Percentiles rank a stretch among this genome's conserved stretches.
These are phyloP conservation scores for Nematodospora anomalae DNA, from an alignment of 1,139 yeast genomes.

Conservation along the genomic window DNA sequence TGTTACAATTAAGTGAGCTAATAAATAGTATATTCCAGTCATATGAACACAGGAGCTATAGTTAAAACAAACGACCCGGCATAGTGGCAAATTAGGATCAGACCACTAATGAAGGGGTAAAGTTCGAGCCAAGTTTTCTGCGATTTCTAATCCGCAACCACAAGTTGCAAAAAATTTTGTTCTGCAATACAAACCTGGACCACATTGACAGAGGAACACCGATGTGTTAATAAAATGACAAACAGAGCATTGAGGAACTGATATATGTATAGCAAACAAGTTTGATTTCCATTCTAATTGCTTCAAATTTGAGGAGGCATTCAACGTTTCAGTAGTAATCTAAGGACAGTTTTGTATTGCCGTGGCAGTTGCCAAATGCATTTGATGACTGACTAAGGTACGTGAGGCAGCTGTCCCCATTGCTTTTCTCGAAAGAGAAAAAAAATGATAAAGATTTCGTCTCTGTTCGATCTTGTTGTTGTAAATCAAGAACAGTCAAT, in stretches of 20 bases:
- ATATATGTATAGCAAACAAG: slow-evolving; percentile 33
- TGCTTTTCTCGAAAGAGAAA: slow-evolving; percentile 13
- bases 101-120: slow-evolving; percentile 37
- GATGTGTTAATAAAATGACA: slow-evolving; percentile 23
- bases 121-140: slow-evolving; percentile 69
- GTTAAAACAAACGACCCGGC: slow-evolving; percentile 38
- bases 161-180: slow-evolving; percentile 73
- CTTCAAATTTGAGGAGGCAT: slow-evolving; percentile 34
- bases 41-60: slow-evolving; percentile 42
- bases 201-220: slow-evolving; percentile 23
- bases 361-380: slow-evolving; percentile 42
- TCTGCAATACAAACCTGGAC: slow-evolving; percentile 33
- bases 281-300: slow-evolving; percentile 25
- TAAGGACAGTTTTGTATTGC: slow-evolving; percentile 25
- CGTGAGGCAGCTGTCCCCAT: slow-evolving; percentile 41
- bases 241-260: slow-evolving; percentile 25
- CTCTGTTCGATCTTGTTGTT: slow-evolving; percentile 16
- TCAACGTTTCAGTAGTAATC: slow-evolving; percentile 32
- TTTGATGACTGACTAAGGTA: slow-evolving; percentile 30
- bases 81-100: slow-evolving; percentile 24
- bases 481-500: slow-evolving; percentile 10
- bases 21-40: slow-evolving; percentile 40
- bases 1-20: slow-evolving; percentile 34
- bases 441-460: slow-evolving; percentile 15
- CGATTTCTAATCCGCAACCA: slow-evolving; percentile 62